Conservation (phyloP, 108 stramenopile species). For the Cyclotella sp. region DNA sequence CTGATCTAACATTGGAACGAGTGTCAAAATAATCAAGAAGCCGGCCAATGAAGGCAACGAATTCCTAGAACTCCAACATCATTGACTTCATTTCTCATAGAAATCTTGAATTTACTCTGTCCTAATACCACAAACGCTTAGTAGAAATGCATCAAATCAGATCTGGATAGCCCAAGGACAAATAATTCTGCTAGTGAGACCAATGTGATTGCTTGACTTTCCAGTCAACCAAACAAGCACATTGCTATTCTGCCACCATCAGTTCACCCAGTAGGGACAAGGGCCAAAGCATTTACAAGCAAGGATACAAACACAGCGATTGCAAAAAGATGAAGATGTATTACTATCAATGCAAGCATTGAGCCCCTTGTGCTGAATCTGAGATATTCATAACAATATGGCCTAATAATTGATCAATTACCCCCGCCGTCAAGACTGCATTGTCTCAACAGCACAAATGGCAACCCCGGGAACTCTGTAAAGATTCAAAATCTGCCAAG, state of each 20-base stretch:
- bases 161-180: too few relatives aligned
- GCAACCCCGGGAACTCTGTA: slow-evolving; percentile 73
- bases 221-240: slow-evolving; percentile 71
- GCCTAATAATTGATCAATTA: slow-evolving; percentile 70
- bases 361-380: slow-evolving; percentile 58
- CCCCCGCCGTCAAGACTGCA: slow-evolving; percentile 81
- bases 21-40: too few relatives aligned
- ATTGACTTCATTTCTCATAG: too few relatives aligned
- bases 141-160: slow-evolving; percentile 81
- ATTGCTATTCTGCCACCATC: slow-evolving; percentile 83
- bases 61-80: too few relatives aligned
- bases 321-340: slow-evolving; percentile 79
- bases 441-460: slow-evolving; percentile 70
- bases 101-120: slow-evolving; percentile 79
- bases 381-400: slow-evolving; percentile 72
- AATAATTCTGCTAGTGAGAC: slow-evolving; percentile 52
- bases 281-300: too few relatives aligned
- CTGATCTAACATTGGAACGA: slow-evolving; percentile 57
- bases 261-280: slow-evolving; percentile 82
- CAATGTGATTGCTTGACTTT: slow-evolving; percentile 64
- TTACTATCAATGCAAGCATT: slow-evolving; percentile 62
- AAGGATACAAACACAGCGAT: slow-evolving; percentile 83
- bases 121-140: slow-evolving; percentile 72
- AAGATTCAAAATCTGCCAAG: slow-evolving; percentile 51
- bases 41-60: slow-evolving; percentile 57